phyloP scores from a whole-genome alignment of 208 protist species.

The Pavlovales sp. region DNA sequence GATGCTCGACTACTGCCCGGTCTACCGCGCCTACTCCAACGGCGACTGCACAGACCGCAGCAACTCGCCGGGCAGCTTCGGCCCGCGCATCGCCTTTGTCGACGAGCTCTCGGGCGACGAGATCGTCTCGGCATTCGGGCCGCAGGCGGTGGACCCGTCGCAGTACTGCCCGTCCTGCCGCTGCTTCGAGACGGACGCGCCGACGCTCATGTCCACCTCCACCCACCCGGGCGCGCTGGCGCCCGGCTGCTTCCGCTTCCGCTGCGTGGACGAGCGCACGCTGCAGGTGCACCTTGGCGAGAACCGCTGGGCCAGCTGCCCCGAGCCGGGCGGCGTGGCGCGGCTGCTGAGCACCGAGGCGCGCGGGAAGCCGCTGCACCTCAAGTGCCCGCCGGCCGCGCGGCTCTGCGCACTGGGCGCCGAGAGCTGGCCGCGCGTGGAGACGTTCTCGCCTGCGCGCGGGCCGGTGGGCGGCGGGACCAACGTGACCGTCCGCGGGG shows the following conservation, averaged over 20 bases:
- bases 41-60: background rate
- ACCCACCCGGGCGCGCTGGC: background rate
- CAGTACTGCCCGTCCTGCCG: background rate
- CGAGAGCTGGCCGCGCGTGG: background rate
- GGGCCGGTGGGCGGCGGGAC: background rate
- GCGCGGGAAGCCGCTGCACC: no score
- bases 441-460: background rate
- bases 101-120: background rate
- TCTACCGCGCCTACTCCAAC: constrained; percentile 15
- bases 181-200: background rate
- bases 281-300: background rate
- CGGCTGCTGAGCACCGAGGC: background rate
- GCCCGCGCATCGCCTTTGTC: background rate
- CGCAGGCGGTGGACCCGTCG: background rate
- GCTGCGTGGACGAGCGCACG: background rate
- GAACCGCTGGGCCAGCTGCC: background rate
- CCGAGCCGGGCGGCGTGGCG: no score
- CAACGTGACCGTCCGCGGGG: background rate
- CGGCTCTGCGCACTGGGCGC: background rate
- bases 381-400: background rate
- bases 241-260: background rate
- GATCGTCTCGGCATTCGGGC: background rate
- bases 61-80: background rate
- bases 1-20: constrained; percentile 32
- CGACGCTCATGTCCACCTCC: no score